Evolutionary conservation across 148 eudicot species (phyloP).

Genomic region (Rhododendron ovatum): DNA sequence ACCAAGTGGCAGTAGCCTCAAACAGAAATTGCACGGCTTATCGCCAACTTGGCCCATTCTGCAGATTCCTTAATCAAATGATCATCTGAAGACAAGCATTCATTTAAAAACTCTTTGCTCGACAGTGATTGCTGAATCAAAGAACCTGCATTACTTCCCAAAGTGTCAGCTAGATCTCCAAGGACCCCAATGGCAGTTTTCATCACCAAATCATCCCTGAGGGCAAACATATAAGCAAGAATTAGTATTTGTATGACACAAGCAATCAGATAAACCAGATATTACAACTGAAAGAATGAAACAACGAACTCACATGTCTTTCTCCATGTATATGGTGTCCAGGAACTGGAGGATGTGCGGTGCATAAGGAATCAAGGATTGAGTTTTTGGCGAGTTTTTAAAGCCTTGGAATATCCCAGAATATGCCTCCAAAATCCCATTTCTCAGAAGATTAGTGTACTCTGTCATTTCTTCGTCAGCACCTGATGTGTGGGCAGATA

Average conservation of each 20-base stretch:
- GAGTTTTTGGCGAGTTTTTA: constrained; percentile 75
- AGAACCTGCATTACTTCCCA: constrained; percentile 71
- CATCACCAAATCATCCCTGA: constrained; percentile 91
- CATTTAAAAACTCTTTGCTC: constrained; percentile 71
- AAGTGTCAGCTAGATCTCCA: constrained; percentile 94
- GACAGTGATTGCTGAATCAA: constrained; percentile 81
- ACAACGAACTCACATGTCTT: constrained; percentile 69
- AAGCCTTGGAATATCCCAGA: constrained; percentile 94
- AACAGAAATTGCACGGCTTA: constrained; percentile 68
- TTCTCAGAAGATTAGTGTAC: constrained; percentile 71
- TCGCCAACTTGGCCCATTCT: constrained; percentile 90
- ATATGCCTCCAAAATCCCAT: constrained; percentile 86
- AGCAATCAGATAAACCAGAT: neutral
- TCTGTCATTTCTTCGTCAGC: constrained; percentile 79
- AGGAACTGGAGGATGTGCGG: constrained; percentile 74
- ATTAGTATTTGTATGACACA: neutral
- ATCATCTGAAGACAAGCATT: constrained; percentile 84
- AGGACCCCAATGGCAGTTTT: constrained; percentile 93
- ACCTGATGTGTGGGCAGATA: constrained; percentile 61
- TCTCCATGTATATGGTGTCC: constrained; percentile 80
- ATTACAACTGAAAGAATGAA: neutral
- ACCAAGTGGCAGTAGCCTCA: constrained; percentile 44
- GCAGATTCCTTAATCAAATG: constrained; percentile 92
- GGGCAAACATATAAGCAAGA: neutral
- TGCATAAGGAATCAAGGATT: constrained; percentile 65